phyloP scores from a whole-genome alignment of 208 protist genomes.

The Wallacemonas sp. region DNA sequence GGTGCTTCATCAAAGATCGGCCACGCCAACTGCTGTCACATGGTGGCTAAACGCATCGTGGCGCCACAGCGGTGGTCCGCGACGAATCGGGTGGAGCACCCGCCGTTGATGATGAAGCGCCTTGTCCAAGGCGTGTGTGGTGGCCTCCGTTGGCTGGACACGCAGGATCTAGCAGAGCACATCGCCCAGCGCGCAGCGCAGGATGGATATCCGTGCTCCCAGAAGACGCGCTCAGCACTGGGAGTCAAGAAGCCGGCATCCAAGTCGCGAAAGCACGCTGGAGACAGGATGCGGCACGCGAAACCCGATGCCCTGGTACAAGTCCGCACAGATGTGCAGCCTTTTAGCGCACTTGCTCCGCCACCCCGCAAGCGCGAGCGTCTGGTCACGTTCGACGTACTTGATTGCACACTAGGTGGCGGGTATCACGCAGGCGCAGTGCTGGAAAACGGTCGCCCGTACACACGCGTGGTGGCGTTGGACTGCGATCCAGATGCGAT shows the following conservation, averaged over 20 bases:
- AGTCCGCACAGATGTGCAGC: neutral
- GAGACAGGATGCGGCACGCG: neutral
- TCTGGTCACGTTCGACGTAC: constrained; percentile 77
- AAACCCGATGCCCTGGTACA: constrained; percentile 12
- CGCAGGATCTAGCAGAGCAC: constrained; percentile 64
- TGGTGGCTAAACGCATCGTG: constrained; percentile 65
- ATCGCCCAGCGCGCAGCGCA: constrained; percentile 70
- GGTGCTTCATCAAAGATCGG: no score
- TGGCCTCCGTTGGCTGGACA: constrained; percentile 72
- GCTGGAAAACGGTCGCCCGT: constrained; percentile 78
- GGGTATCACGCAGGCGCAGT: constrained; percentile 81
- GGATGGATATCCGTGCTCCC: constrained; percentile 57
- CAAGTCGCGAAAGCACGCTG: neutral
- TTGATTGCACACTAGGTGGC: constrained; percentile 86
- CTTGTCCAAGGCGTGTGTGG: constrained; percentile 80
- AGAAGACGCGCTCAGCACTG: constrained; percentile 31
- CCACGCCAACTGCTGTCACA: no score
- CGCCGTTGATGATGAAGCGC: constrained; percentile 86
- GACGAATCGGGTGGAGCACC: constrained; percentile 75
- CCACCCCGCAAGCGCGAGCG: constrained; percentile 31
- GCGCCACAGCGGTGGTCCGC: constrained; percentile 57
- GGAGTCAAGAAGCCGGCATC: constrained; percentile 18
- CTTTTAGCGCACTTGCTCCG: neutral
- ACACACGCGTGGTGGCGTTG: constrained; percentile 83
- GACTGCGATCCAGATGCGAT: constrained; percentile 71